phyloP scores from a whole-genome alignment of 148 eudicot genomes.

The Rhododendron simsii region DNA sequence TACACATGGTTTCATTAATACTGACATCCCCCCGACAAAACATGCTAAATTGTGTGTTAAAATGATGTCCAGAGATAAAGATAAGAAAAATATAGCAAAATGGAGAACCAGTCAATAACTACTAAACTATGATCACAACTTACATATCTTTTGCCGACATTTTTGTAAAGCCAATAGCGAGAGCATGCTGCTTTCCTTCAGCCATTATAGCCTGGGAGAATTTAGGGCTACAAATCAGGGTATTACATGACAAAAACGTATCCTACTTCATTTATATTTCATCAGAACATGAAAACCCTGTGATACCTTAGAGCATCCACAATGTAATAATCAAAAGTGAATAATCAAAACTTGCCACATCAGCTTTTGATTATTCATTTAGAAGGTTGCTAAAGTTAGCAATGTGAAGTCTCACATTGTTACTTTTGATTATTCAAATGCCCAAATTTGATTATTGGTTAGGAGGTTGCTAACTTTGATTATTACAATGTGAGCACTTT shows the following conservation, averaged over 20 bases:
- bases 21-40: not conserved
- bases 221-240: slow-evolving; percentile 12
- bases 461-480: no score
- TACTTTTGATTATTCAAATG: no score
- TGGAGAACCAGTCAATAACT: not conserved
- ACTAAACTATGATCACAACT: slow-evolving; percentile 27
- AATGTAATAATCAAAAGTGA: no score
- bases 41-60: not conserved
- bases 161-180: slow-evolving; percentile 96
- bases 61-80: not conserved
- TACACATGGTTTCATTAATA: not conserved
- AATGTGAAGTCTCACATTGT: no score
- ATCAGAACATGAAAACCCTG: not conserved
- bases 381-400: no score
- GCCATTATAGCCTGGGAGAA: slow-evolving; percentile 92
- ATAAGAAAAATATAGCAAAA: not conserved
- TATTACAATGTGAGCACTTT: no score
- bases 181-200: slow-evolving; percentile 99
- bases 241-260: not conserved
- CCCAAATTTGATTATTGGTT: no score
- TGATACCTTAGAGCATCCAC: not conserved
- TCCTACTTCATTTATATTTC: not conserved
- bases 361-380: no score
- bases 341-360: no score
- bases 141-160: slow-evolving; percentile 98